Base-by-base conservation (phyloP, 495 filamentous ascomycete species). In the Cudoniella acicularis region DNA sequence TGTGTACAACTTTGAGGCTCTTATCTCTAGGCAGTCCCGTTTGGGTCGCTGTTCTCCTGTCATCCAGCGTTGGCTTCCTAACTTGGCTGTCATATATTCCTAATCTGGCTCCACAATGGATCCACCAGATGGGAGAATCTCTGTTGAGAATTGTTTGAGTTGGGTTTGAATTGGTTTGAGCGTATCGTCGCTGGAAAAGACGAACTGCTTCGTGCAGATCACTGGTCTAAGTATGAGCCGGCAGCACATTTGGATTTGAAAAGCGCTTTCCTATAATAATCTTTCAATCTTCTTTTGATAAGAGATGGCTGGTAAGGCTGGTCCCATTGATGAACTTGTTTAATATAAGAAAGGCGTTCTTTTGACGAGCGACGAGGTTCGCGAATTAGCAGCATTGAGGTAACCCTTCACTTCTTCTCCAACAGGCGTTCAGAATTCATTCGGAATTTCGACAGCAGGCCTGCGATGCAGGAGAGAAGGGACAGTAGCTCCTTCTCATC, bases 301-400 rank as follows among this genome's bases (percentile, higher is more conserved):
- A 30, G 25, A 17, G 42, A 57, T 62, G 53, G 27, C 48, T 56
- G 18, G 56, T 42, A 53, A 57, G 26, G 45, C 58, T 40, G 54
- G 49, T 22, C 53, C 40, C 36, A 51, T 62, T 21, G 53, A 57
- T 13, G 54, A 62, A 48, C 26, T 53, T 6, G 47, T 62, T 24
- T 23, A 53, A 57, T 57, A 62, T 54, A 57, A 62, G 22, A 52
- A 62, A 52, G 42, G 9, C 18, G 49, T 53, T 24, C 59, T 57
- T n/a, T 47, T 46, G 54, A 62, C 43, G 46, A 56, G 13, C 10
- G 53, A 30, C 16, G 59, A 46, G 59, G 52, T 22, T 62, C 47
- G 20, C 40, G 52, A 10, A 57, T 62, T 13, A 23, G 40, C 30
- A 62, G 59, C 54, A 62, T 62, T 18, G 53, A 62, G 45, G 36